phyloP scores from a whole-genome alignment of 2,329 filamentous ascomycete species.

The Sporothrix euskadiensis region DNA sequence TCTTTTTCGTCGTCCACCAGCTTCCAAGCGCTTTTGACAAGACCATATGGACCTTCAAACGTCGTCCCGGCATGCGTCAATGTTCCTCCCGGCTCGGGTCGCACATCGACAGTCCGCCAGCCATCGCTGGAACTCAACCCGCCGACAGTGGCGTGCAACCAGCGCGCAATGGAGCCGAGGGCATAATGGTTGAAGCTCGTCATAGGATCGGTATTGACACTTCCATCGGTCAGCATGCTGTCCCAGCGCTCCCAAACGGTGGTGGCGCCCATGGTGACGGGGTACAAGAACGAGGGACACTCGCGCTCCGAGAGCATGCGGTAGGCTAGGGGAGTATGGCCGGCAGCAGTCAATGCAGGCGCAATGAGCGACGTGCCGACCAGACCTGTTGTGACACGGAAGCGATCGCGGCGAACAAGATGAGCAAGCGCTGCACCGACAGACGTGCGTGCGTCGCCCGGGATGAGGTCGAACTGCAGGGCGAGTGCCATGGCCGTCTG shows the following conservation, averaged over 20 bases:
- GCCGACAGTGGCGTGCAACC: slow-evolving; percentile 3
- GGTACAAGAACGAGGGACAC: slow-evolving; percentile 43
- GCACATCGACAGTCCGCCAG: background rate
- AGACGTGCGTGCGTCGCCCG: background rate
- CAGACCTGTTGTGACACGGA: slow-evolving; percentile 36
- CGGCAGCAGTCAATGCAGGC: slow-evolving; percentile 29
- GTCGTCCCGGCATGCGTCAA: background rate
- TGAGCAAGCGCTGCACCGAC: slow-evolving; percentile 18
- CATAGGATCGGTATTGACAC: slow-evolving; percentile 44
- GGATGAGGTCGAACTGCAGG: slow-evolving; percentile 35
- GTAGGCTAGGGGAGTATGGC: slow-evolving; percentile 34
- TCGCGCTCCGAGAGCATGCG: slow-evolving; percentile 42
- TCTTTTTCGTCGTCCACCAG: background rate
- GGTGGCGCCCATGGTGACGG: slow-evolving; percentile 34
- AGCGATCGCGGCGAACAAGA: slow-evolving; percentile 27
- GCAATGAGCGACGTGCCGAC: slow-evolving; percentile 36
- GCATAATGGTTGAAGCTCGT: slow-evolving; percentile 48
- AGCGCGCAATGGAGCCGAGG: slow-evolving; percentile 35
- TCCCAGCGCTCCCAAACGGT: background rate
- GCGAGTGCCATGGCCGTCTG: slow-evolving; percentile 38
- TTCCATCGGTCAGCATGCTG: slow-evolving; percentile 42
- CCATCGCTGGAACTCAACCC: background rate
- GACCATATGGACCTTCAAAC: background rate
- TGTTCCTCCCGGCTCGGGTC: background rate
- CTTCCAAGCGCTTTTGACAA: background rate